These are phyloP conservation scores for Mucor piriformis DNA, from an alignment of 371 early-diverging fungal species.

Conservation along the genomic window DNA sequence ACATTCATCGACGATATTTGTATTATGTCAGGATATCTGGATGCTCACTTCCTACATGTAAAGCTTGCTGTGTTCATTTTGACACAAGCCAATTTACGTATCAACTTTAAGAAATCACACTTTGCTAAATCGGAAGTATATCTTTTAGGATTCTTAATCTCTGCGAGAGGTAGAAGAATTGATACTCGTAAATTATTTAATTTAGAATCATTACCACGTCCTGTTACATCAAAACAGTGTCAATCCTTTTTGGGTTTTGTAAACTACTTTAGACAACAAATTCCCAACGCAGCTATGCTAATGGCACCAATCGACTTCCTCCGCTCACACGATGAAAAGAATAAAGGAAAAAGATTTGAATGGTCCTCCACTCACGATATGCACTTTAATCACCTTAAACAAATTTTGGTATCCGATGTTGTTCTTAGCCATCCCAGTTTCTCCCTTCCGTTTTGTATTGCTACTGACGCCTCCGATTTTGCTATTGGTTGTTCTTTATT, in stretches of 20 bases:
- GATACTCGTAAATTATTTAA: slow-evolving; percentile 15
- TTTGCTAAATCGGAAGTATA: slow-evolving; percentile 5
- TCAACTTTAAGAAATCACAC: slow-evolving; percentile 25
- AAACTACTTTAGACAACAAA: slow-evolving; percentile 28
- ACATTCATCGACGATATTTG: slow-evolving; percentile 21
- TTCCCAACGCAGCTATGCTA: slow-evolving; percentile 13
- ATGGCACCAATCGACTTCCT: slow-evolving; percentile 27
- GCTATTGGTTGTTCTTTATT: too few species aligned
- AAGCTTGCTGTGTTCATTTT: slow-evolving; percentile 11
- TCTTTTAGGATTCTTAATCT: slow-evolving; percentile 20
- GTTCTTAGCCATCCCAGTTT: too few species aligned
- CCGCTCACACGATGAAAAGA: slow-evolving; percentile 6
- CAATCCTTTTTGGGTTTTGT: slow-evolving; percentile 23
- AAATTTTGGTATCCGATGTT: too few species aligned
- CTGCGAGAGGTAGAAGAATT: slow-evolving; percentile 11
- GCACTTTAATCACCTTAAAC: slow-evolving; percentile 19
- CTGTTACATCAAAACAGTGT: slow-evolving; percentile 5
- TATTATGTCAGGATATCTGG: background rate
- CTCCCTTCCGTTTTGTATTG: too few species aligned
- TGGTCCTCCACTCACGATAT: slow-evolving; percentile 13
- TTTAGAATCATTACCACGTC: slow-evolving; percentile 3
- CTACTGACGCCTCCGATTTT: too few species aligned
- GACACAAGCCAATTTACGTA: slow-evolving; percentile 14
- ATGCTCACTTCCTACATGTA: slow-evolving; percentile 16
- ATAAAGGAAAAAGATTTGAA: background rate